phyloP scores from a whole-genome alignment of 129 eudicot genomes.

The Helianthus tuberosus region DNA sequence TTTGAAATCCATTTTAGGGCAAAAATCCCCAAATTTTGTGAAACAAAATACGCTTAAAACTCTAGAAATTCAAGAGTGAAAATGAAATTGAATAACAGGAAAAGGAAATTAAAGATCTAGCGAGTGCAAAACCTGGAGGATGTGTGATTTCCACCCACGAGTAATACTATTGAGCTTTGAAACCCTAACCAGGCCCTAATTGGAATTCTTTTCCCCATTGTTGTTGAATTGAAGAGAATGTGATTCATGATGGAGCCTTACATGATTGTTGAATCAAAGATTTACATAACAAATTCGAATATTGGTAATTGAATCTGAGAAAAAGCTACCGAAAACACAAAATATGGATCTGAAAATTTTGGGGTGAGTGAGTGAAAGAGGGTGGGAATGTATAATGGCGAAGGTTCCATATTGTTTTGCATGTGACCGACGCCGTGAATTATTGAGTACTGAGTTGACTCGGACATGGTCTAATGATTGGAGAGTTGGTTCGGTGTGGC shows the following conservation, averaged over 20 bases:
- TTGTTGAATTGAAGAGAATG: slow-evolving; percentile 39
- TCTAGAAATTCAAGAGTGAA: slow-evolving; percentile 27
- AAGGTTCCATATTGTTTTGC: slow-evolving; percentile 33
- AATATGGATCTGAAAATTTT: slow-evolving; percentile 25
- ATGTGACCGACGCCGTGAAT: slow-evolving; percentile 29
- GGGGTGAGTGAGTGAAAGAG: slow-evolving; percentile 20
- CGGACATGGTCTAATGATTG: neutral
- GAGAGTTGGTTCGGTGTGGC: neutral
- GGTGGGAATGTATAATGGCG: slow-evolving; percentile 6
- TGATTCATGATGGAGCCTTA: slow-evolving; percentile 35
- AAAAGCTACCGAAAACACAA: neutral
- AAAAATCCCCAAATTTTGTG: neutral
- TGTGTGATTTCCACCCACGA: slow-evolving; percentile 99
- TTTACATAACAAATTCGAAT: neutral
- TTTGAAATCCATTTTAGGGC: slow-evolving; percentile 46
- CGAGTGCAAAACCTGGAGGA: slow-evolving; percentile 99
- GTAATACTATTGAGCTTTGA: slow-evolving; percentile 76
- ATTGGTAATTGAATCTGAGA: neutral
- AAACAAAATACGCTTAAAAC: neutral
- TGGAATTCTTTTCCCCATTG: slow-evolving; percentile 58
- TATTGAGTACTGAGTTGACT: slow-evolving; percentile 19
- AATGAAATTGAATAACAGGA: slow-evolving; percentile 32
- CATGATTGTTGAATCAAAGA: neutral
- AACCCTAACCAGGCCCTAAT: slow-evolving; percentile 76
- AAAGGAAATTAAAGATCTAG: slow-evolving; percentile 34